Base-by-base conservation (phyloP, 306 rosid genomes). In the Comarum palustre region DNA sequence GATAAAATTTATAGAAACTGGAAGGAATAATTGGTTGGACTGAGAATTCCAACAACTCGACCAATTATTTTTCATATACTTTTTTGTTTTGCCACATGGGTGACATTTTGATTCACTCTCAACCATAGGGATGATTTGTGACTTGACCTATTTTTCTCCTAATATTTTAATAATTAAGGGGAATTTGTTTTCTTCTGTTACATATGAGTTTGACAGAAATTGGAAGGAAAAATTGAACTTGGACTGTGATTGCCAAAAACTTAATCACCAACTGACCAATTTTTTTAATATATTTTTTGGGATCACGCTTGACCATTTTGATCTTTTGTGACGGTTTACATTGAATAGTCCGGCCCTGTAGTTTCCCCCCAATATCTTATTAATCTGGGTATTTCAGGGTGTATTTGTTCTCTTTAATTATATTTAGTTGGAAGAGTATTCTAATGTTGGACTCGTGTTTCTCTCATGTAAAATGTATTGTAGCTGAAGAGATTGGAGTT, bases 401-500 rank as follows among this genome's bases (percentile, higher is more conserved):
- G 54, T 38, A 10, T 27, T 46, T 20, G 25, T 36, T 66, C 24
- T 34, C 3, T 27, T 61, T 25, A 60, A 61, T 66, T 45, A 11
- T 32, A 68, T 42, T 52, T 59, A 62, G 65, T 3, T 62, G 34
- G 42, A 61, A 11, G n/a, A 58, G 54, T 36, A 19, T 41, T 31
- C 46, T 55, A 52, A 36, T 80, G 15, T 55, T 45, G 34, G 36
- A 59, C 58, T 32, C 27, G 1, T 4, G 27, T 29, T 16, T 66
- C 47, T 77, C 70, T 75, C 52, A 19, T 45, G 36, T 58, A 24
- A 47, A 75, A 48, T 61, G 25, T 75, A 22, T 77, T 54, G 68
- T 93, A 95, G 99, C 80, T 95, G 93, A 95, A 90, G 82, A 90
- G 97, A 86, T 75, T 95, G 85, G 97, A 95, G 81, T 75, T 95